Evolutionary conservation across 495 filamentous ascomycete species (phyloP).

Genomic region (Jackrogersella minutella): DNA sequence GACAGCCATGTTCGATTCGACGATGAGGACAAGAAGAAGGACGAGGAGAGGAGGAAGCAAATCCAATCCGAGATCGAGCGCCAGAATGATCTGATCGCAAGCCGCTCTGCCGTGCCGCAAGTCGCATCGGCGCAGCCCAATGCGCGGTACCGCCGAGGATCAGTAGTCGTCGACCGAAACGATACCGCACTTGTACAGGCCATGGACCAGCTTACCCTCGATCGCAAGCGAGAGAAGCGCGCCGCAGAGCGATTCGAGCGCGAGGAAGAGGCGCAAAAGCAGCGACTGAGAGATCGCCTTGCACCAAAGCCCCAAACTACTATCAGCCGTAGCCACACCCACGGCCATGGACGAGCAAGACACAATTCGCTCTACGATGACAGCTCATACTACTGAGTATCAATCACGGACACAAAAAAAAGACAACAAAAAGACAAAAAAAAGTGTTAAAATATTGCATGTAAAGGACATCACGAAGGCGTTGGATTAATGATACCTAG

Average conservation of each 20-base stretch:
- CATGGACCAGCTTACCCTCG: slow-evolving; percentile 37
- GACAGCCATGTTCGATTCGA: slow-evolving; percentile 35
- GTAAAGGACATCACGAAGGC: slow-evolving; percentile 27
- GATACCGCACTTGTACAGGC: slow-evolving; percentile 15
- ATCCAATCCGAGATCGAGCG: slow-evolving; percentile 49
- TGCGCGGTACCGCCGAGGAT: slow-evolving; percentile 41
- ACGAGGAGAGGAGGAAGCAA: slow-evolving; percentile 47
- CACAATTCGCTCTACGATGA: slow-evolving; percentile 23
- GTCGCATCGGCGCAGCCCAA: background rate
- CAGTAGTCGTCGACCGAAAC: slow-evolving; percentile 31
- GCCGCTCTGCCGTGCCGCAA: slow-evolving; percentile 37
- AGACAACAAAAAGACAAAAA: slow-evolving; percentile 14
- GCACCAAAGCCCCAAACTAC: slow-evolving; percentile 13
- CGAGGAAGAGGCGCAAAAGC: slow-evolving; percentile 39
- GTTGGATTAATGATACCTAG: slow-evolving; percentile 29
- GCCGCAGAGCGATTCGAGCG: slow-evolving; percentile 19
- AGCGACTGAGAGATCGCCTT: slow-evolving; percentile 39
- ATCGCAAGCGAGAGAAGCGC: slow-evolving; percentile 33
- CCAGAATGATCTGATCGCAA: slow-evolving; percentile 43
- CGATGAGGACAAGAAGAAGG: slow-evolving; percentile 42
- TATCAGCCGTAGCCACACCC: too few relatives aligned
- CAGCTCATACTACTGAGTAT: slow-evolving; percentile 22
- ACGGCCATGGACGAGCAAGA: slow-evolving; percentile 1
- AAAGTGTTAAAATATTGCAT: slow-evolving; percentile 15
- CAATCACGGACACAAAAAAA: slow-evolving; percentile 6